Conservation (phyloP, 257 asterid genomes). For the Paulownia fortunei region DNA sequence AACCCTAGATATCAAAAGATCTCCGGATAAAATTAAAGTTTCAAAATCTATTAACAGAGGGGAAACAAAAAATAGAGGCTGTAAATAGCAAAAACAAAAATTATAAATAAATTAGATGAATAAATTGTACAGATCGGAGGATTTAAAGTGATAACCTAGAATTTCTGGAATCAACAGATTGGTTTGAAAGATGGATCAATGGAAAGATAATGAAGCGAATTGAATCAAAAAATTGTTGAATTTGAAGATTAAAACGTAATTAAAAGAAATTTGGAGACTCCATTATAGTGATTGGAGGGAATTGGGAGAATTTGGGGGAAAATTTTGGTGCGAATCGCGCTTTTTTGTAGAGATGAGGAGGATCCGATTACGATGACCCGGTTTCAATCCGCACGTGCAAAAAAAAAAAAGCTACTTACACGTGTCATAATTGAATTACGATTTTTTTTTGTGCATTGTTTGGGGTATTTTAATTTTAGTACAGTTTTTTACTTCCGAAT, state of each 20-base stretch:
- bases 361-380: constrained; percentile 57
- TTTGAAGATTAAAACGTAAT: constrained; percentile 30
- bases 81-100: neutral
- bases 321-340: constrained; percentile 39
- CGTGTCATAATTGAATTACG: constrained; percentile 19
- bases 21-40: constrained; percentile 24
- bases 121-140: constrained; percentile 49
- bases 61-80: constrained; percentile 20
- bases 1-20: constrained; percentile 55
- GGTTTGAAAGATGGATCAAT: constrained; percentile 36
- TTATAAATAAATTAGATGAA: constrained; percentile 25
- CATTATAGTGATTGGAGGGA: constrained; percentile 39
- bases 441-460: neutral
- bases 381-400: constrained; percentile 46
- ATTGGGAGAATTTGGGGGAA: constrained; percentile 41
- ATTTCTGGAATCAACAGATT: constrained; percentile 33
- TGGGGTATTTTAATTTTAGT: neutral
- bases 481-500: too few species aligned
- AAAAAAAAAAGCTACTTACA: neutral
- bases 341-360: constrained; percentile 50
- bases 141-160: constrained; percentile 45
- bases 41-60: constrained; percentile 33
- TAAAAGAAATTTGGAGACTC: constrained; percentile 31
- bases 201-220: constrained; percentile 43
- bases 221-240: constrained; percentile 33